phyloP scores from a whole-genome alignment of 768 basidiomycete species.

The Rhodotorula diobovata region DNA sequence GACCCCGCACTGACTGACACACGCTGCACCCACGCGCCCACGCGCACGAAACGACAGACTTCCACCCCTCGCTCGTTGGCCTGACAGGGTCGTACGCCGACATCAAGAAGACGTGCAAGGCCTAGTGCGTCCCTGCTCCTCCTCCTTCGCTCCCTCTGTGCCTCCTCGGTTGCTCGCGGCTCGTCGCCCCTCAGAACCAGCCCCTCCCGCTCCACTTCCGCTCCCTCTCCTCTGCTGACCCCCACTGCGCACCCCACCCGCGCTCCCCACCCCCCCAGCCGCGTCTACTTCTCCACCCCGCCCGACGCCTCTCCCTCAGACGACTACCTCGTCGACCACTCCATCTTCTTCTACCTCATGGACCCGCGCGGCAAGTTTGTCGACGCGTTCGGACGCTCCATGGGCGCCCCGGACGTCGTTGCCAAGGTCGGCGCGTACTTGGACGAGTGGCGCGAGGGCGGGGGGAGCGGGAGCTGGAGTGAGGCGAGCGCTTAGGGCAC shows the following conservation, averaged over 20 bases:
- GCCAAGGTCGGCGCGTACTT: constrained; percentile 49
- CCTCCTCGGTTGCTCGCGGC: no score
- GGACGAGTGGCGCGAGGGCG: constrained; percentile 45
- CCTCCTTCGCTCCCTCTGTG: background rate
- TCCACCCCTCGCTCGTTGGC: constrained; percentile 84
- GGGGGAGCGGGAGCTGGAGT: constrained; percentile 25
- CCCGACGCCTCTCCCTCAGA: constrained; percentile 66
- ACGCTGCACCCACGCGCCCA: background rate
- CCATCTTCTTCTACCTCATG: constrained; percentile 78
- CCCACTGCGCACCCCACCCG: no score
- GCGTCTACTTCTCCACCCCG: constrained; percentile 97
- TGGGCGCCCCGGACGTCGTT: constrained; percentile 62
- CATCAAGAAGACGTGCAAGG: constrained; percentile 83
- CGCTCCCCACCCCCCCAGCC: constrained; percentile 42
- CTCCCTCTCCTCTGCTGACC: no score
- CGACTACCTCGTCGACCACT: constrained; percentile 88
- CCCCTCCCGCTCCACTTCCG: background rate
- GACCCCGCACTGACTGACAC: background rate
- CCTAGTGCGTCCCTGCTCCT: constrained; percentile 53
- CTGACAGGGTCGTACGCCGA: constrained; percentile 79
- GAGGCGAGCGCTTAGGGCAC: constrained; percentile 8
- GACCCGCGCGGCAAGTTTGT: constrained; percentile 90
- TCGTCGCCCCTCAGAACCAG: background rate
- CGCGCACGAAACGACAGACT: constrained; percentile 67
- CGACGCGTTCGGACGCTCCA: constrained; percentile 89